These are phyloP conservation scores for Ensete glaucum DNA, from an alignment of 176 grass and related monocot species.

Conservation along the genomic window DNA sequence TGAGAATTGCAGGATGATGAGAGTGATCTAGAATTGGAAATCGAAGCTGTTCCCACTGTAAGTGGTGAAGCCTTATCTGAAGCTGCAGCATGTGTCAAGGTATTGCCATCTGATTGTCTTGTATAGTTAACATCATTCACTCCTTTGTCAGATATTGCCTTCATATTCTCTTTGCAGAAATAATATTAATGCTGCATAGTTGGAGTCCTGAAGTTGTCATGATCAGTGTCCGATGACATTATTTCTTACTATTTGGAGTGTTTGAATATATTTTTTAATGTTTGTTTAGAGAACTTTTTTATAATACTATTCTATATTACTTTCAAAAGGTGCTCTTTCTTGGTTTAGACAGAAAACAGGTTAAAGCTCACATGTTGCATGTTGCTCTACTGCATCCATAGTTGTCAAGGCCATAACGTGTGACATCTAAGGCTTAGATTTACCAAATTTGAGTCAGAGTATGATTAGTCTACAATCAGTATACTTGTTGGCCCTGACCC, in stretches of 20 bases:
- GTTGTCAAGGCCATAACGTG: too few relatives aligned
- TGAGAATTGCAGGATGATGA: constrained; percentile 58
- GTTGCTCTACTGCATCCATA: too few relatives aligned
- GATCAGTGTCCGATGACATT: not conserved
- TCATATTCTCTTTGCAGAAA: not conserved
- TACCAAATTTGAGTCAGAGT: too few relatives aligned
- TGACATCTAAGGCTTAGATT: too few relatives aligned
- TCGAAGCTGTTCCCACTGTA: constrained; percentile 49
- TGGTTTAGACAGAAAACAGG: too few relatives aligned
- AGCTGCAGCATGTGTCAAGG: constrained; percentile 57
- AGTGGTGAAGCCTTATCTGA: constrained; percentile 42
- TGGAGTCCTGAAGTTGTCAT: not conserved
- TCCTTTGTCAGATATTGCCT: too few relatives aligned
- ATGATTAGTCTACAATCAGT: too few relatives aligned
- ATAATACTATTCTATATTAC: not conserved
- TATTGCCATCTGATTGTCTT: constrained; percentile 13
- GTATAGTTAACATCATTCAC: too few relatives aligned
- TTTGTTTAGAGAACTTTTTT: not conserved
- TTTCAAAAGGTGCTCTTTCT: too few relatives aligned
- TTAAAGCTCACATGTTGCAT: too few relatives aligned
- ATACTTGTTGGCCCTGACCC: too few relatives aligned
- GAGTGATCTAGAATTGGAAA: constrained; percentile 78
- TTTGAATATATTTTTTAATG: not conserved
- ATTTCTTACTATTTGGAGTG: not conserved
- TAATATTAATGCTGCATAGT: not conserved